Base-by-base conservation (phyloP, 257 asterid genomes). In the Osmanthus fragrans region DNA sequence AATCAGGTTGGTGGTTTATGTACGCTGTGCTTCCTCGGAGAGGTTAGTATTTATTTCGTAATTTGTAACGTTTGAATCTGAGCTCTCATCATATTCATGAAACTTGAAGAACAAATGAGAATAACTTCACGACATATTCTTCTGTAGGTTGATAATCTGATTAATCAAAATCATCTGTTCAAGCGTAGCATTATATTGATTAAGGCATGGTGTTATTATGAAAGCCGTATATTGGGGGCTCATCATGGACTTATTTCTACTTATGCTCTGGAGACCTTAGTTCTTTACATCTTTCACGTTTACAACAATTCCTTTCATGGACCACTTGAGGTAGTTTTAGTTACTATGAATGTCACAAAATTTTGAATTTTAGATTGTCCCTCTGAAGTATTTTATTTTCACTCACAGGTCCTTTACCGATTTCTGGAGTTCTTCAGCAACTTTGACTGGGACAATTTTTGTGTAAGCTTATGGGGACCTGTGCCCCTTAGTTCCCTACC, bases 171-270 rank as follows among this genome's bases (percentile, higher is more conserved):
- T 83, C 93, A 93, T 82, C 85, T 93, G 73, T 93, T 93, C 84
- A 93, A 93, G 84, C 98, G 97, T 54, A 93, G 98, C 82, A 89
- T 93, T 76, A 91, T 93, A 77, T 85, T 93, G 87, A 90, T 93
- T 33, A 93, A 93, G 87, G 96, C 98, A 4, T 93, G 98, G 98
- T 93, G 98, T 82, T 93, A 93, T 79, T 93, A 93, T 49, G 98
- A 93, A 88, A 93, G 98, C 80, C 97, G 98, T 47, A 86, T 92
- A 83, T 82, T 91, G 80, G 98, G 98, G 73, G 98, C 97, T 76
- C 96, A 90, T 82, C 97, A 93, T 42, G 98, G 98, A 68, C 93
- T 93, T 37, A 91, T 93, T 73, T 93, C 98, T 71, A 93, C 98
- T 40, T 93, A 93, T 77, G 98, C 97, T 71, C 80, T 93, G 87